Conservation (phyloP, 1,284 basidiomycete species). For the Wolfiporia cocos region DNA sequence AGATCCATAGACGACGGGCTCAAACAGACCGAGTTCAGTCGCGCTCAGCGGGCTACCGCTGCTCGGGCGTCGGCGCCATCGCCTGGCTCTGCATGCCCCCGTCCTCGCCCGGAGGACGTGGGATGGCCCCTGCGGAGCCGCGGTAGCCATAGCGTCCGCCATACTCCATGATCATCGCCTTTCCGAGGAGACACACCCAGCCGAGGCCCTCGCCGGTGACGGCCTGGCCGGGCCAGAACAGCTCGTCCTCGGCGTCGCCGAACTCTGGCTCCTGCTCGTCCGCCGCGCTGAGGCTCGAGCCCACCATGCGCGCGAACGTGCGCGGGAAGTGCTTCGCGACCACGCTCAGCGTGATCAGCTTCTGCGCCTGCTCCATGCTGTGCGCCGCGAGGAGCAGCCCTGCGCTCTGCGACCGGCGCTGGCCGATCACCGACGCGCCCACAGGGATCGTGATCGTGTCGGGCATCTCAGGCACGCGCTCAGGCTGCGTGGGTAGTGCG, state of each 20-base stretch:
- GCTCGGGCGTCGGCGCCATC: too few species aligned
- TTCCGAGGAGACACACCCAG: constrained; percentile 76
- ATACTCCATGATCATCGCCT: constrained; percentile 75
- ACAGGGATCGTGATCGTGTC: constrained; percentile 19
- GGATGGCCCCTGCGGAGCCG: constrained; percentile 61
- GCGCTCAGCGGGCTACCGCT: too few species aligned
- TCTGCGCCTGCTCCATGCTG: constrained; percentile 45
- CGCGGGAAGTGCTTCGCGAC: constrained; percentile 63
- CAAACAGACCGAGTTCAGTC: too few species aligned
- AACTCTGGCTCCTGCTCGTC: constrained; percentile 76
- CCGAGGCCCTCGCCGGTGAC: constrained; percentile 68
- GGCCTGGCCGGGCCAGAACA: constrained; percentile 71
- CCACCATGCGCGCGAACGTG: constrained; percentile 65
- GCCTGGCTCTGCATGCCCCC: neutral
- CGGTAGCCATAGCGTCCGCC: constrained; percentile 66
- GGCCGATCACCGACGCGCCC: constrained; percentile 26
- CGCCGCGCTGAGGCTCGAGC: constrained; percentile 48
- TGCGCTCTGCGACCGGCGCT: constrained; percentile 42
- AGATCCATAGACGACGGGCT: too few species aligned
- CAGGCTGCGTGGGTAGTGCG: neutral
- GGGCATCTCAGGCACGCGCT: constrained; percentile 3
- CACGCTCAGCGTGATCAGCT: constrained; percentile 52
- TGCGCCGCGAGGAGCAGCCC: constrained; percentile 37
- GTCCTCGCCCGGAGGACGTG: constrained; percentile 36
- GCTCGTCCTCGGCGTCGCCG: constrained; percentile 74